phyloP scores from a whole-genome alignment of 2,329 filamentous ascomycete genomes.

The Neopestalotiopsis clavispora region DNA sequence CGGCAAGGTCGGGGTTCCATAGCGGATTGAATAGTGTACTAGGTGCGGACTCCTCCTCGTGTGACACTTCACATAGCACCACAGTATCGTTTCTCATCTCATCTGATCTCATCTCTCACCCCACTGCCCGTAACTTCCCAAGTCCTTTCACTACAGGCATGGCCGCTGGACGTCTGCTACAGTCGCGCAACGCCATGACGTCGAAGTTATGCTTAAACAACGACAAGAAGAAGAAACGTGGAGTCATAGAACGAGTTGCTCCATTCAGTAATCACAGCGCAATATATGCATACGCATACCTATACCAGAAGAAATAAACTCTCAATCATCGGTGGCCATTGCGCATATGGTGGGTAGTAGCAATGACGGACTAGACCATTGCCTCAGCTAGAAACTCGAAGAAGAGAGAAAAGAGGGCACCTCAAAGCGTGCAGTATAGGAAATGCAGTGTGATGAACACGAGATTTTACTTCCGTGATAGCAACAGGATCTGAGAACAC shows the following conservation, averaged over 20 bases:
- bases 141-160: background rate
- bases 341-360: background rate
- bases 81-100: background rate
- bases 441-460: constrained; percentile 8
- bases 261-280: background rate
- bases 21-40: no score
- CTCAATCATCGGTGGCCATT: background rate
- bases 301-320: background rate
- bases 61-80: background rate
- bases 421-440: constrained; percentile 10
- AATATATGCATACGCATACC: no score
- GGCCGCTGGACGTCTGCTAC: background rate
- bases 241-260: background rate
- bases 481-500: background rate
- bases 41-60: background rate
- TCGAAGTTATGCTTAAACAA: background rate
- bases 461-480: background rate
- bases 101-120: background rate
- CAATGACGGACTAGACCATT: no score
- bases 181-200: background rate
- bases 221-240: background rate
- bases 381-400: background rate
- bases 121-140: background rate
- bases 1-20: background rate
- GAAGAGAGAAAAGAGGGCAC: background rate